Base-by-base conservation (phyloP, 2,329 filamentous ascomycete species). In the Metarhizium sp. region DNA sequence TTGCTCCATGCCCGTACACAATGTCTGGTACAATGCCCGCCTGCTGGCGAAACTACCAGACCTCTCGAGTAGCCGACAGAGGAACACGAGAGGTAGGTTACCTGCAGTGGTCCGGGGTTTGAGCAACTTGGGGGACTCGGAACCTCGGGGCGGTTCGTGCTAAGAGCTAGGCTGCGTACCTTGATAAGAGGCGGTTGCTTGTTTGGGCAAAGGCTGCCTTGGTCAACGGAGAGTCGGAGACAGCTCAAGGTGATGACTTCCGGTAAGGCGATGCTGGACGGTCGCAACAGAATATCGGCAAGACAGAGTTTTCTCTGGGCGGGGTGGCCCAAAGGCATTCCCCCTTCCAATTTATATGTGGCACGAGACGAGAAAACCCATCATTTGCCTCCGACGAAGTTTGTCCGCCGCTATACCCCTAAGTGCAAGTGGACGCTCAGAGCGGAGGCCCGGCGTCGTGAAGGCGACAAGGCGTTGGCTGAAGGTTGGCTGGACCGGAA, bases 351-450 rank as follows among this genome's bases (percentile, higher is more conserved):
- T 58, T 53, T 58, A 50, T 55, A 52, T 43, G 52, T 52, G 52
- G 48, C 51, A 48, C 47, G 18, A 46, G 51, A 50, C 34, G 45
- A 55, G 34, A 51, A 55, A 53, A 55, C 50, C 42, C 51, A 55
- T 38, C 38, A 14, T 54, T 40, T 7, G 43, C 30, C 34, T 49
- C 50, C 43, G 55, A 57, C 55, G 34, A 56, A 49, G 54, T 46
- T 55, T 58, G 55, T 45, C 54, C 57, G 61, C 62, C 63, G 68
- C 77, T 79, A 79, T 75, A 75, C 78, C 77, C 75, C 75, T 79
- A 80, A 79, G 77, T 77, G 77, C 77, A 80, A 75, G 76, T 79
- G 67, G 68, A 73, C 68, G 70, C 73, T 74, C 58, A 55, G 34
- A 55, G 50, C 54, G 57, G 53, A 56, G 57, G 57, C 51, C 46